Base-by-base conservation (phyloP, 805 yeast species). In the Suhomyces prunicola region DNA sequence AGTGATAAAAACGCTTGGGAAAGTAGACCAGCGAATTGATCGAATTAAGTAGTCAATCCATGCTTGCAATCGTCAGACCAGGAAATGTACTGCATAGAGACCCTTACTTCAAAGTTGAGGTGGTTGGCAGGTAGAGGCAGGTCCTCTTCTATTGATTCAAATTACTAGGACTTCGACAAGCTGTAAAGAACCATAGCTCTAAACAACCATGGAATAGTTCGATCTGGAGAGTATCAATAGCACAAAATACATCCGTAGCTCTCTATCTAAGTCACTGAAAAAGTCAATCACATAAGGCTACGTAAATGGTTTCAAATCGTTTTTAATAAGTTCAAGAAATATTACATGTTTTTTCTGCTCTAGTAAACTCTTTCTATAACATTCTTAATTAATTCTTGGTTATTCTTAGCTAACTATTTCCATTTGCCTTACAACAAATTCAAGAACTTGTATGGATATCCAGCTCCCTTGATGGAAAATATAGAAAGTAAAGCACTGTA, bases 401-500 rank as follows among this genome's bases (percentile, higher is more conserved):
- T 12, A 12, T 12, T 29, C 33, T 29, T 24, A 24, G 10, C 31
- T 29, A 29, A 12, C 33, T 36, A 15, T 1, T 35, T 15, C 19
- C 41, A 36, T 9, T 22, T 36, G 13, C 19, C 72, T 48, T 57
- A 59, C 12, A 42, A 24, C 7, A 42, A 13, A 19, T 57, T 50
- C 52, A 82, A 64, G 59, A 93, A 73, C 58, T 72, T 76, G 73
- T 77, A 88, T 42, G 98, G 98, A 69, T 89, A 94, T 0, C 89
- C 87, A 5, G 79, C 69, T 57, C 84, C 83, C 75, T 94, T 94
- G 63, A 81, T 63, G 46, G 78, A 79, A 77, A 89, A 94, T 51
- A 89, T 77, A 46, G 77, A 71, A 54, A 91, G 73, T 59, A 89
- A 73, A 47, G 80, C 77, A 61, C 92, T 84, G 73, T 81, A 90